A percentile compares a stretch with the other conserved stretches of the same genome.
Conservation (phyloP, 1,284 basidiomycete genomes). For the Phenoliferia sp. region DNA sequence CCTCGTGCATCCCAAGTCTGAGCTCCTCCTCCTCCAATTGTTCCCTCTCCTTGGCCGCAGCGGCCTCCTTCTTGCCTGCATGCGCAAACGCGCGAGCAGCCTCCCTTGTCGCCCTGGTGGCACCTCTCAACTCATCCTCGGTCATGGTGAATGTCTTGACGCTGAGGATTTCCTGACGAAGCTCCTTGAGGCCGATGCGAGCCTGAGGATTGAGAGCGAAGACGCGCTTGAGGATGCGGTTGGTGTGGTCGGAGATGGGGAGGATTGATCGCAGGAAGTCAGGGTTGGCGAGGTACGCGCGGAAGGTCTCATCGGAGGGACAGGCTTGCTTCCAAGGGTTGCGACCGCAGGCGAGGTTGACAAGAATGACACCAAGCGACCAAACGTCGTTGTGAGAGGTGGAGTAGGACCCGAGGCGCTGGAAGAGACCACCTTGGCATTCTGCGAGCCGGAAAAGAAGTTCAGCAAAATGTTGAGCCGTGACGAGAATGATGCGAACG, state of each 20-base stretch:
- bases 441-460: conserved; percentile 51
- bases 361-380: conserved; percentile 86
- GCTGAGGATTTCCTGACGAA: conserved; percentile 55
- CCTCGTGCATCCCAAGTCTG: not conserved
- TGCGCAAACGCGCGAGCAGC: conserved; percentile 36
- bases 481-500: conserved; percentile 31
- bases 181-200: conserved; percentile 55
- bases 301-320: conserved; percentile 65
- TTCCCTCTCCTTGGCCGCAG: conserved; percentile 5
- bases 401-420: conserved; percentile 58
- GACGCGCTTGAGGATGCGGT: conserved; percentile 53
- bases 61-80: conserved; percentile 10
- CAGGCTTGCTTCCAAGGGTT: conserved; percentile 83
- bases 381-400: conserved; percentile 79
- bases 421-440: conserved; percentile 80
- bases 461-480: conserved; percentile 10
- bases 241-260: conserved; percentile 61
- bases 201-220: conserved; percentile 47
- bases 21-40: not conserved
- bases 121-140: conserved; percentile 50
- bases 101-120: conserved; percentile 41
- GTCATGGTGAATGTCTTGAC: conserved; percentile 65
- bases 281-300: conserved; percentile 60
- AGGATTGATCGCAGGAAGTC: conserved; percentile 65
- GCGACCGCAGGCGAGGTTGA: conserved; percentile 82